These are phyloP conservation scores for Thermomucor indicae-seudaticae DNA, from an alignment of 371 early-diverging fungal species.

Conservation along the genomic window DNA sequence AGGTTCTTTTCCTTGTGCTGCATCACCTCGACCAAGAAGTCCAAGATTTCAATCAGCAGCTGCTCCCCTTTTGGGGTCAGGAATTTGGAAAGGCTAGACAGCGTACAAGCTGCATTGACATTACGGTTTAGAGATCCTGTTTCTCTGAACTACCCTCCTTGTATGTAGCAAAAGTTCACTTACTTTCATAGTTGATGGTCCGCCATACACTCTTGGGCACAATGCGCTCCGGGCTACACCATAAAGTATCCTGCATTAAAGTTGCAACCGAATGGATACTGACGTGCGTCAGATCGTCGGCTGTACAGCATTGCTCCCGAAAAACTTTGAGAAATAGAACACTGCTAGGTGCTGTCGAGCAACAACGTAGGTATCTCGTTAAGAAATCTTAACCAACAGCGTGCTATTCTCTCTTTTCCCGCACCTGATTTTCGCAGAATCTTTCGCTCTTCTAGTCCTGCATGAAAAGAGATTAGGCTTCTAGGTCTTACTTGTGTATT, in stretches of 20 bases:
- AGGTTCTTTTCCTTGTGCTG: constrained; percentile 34
- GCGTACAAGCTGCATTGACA: constrained; percentile 27
- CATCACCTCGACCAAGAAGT: constrained; percentile 38
- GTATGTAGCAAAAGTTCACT: constrained; percentile 7
- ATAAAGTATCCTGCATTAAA: constrained; percentile 44
- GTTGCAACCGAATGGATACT: constrained; percentile 45
- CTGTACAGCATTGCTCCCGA: constrained; percentile 25
- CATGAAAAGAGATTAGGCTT: background rate
- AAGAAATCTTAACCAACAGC: no score
- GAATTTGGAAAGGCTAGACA: constrained; percentile 25
- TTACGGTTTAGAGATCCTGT: no score
- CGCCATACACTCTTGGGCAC: constrained; percentile 42
- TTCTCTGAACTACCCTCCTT: no score
- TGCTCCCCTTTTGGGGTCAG: constrained; percentile 23
- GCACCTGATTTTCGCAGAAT: constrained; percentile 42
- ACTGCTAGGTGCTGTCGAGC: constrained; percentile 27
- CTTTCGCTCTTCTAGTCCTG: constrained; percentile 41
- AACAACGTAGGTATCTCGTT: background rate
- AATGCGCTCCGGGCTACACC: constrained; percentile 40
- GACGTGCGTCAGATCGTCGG: constrained; percentile 27
- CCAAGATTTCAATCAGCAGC: constrained; percentile 33
- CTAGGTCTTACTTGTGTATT: background rate
- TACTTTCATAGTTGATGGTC: constrained; percentile 44
- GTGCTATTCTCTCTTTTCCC: no score
- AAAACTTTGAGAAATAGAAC: constrained; percentile 37